Evolutionary conservation across 495 filamentous ascomycete genomes (phyloP).

Genomic region (Talaromyces nanjingensis): DNA sequence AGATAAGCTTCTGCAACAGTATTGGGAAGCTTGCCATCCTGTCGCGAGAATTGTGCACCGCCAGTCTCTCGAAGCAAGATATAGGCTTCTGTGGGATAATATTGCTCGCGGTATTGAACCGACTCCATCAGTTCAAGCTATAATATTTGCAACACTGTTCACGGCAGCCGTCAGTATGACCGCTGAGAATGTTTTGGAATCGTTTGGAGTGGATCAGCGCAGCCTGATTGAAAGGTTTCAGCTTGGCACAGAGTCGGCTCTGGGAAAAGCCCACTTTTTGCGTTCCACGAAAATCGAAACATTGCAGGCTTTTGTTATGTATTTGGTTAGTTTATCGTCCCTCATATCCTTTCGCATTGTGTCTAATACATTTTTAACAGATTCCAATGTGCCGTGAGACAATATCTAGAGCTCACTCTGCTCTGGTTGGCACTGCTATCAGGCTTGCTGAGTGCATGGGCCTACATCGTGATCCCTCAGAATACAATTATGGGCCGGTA

Average conservation of each 20-base stretch:
- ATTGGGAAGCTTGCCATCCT: conserved; percentile 59
- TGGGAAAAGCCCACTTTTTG: conserved; percentile 60
- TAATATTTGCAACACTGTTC: conserved; percentile 61
- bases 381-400: conserved; percentile 63
- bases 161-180: conserved; percentile 59
- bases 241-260: conserved; percentile 54
- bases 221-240: conserved; percentile 52
- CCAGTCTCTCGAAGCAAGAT: conserved; percentile 55
- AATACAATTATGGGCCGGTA: conserved; percentile 52
- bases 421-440: conserved; percentile 61
- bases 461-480: conserved; percentile 57
- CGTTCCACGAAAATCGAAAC: conserved; percentile 64
- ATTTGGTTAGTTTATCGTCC: conserved; percentile 39
- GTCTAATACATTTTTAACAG: conserved; percentile 22
- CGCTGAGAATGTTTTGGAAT: conserved; percentile 37
- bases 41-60: conserved; percentile 58
- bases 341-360: background rate
- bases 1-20: conserved; percentile 55
- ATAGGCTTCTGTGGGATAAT: conserved; percentile 56
- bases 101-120: conserved; percentile 47
- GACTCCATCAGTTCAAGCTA: conserved; percentile 53
- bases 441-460: conserved; percentile 72
- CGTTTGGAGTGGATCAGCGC: conserved; percentile 44
- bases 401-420: conserved; percentile 64
- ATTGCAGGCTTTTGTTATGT: conserved; percentile 68